Evolutionary conservation across 805 yeast species (phyloP).

Genomic region (Helenozyma rhizophorensis): DNA sequence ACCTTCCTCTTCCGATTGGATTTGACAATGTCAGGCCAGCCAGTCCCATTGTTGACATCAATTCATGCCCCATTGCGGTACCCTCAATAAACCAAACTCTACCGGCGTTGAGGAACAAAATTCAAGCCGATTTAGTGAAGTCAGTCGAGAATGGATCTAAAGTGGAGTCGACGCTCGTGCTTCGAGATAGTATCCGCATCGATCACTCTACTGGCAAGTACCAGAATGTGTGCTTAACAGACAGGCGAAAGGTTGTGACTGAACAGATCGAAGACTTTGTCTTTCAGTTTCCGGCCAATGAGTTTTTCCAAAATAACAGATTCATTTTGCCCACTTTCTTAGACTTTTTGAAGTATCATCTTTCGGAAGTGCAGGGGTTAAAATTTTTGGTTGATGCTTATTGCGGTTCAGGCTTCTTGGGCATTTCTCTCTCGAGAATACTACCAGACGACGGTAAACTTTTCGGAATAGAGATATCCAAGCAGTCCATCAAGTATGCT

Average conservation of each 20-base stretch:
- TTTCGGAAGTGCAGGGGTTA: slow-evolving; percentile 10
- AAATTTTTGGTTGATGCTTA: slow-evolving; percentile 38
- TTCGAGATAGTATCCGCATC: slow-evolving; percentile 32
- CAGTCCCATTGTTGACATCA: slow-evolving; percentile 26
- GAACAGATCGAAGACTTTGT: slow-evolving; percentile 31
- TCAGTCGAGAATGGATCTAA: neutral
- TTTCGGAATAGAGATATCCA: slow-evolving; percentile 39
- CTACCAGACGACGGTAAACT: slow-evolving; percentile 30
- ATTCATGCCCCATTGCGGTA: slow-evolving; percentile 36
- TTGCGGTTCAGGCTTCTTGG: slow-evolving; percentile 45
- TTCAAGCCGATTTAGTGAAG: too few species aligned
- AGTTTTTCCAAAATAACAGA: slow-evolving; percentile 45
- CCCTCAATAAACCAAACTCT: slow-evolving; percentile 24
- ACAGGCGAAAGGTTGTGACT: slow-evolving; percentile 26
- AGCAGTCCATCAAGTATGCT: slow-evolving; percentile 30
- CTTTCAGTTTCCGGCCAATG: slow-evolving; percentile 35
- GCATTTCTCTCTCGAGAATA: slow-evolving; percentile 29
- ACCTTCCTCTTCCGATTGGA: slow-evolving; percentile 25
- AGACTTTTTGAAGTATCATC: slow-evolving; percentile 22
- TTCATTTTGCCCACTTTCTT: slow-evolving; percentile 33
- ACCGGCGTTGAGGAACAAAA: slow-evolving; percentile 7
- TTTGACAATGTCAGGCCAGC: slow-evolving; percentile 23
- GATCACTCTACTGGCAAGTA: slow-evolving; percentile 28
- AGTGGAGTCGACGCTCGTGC: slow-evolving; percentile 17
- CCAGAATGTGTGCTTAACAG: slow-evolving; percentile 21